These are phyloP conservation scores for Capsella rubella DNA, from an alignment of 441 rosid species.

Conservation along the genomic window DNA sequence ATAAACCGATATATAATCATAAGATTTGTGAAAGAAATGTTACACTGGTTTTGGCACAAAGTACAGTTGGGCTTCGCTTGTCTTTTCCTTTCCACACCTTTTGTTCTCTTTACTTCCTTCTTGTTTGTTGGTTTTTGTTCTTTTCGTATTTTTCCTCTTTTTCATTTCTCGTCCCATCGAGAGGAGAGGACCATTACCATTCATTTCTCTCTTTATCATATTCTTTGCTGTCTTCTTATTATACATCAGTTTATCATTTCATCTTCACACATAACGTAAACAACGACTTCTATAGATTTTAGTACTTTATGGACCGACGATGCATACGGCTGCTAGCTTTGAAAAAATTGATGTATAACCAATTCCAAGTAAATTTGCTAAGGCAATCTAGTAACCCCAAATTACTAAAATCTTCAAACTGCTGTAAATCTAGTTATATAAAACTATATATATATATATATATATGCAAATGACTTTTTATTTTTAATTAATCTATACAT, in stretches of 20 bases:
- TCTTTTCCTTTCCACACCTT: constrained; percentile 37
- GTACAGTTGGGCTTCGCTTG: constrained; percentile 41
- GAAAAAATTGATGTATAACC: not conserved
- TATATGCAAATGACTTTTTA: not conserved
- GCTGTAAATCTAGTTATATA: not conserved
- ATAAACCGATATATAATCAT: constrained; percentile 30
- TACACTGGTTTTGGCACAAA: constrained; percentile 35
- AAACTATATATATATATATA: too few relatives aligned
- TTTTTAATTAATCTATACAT: not conserved
- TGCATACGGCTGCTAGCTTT: not conserved
- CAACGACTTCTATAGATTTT: not conserved
- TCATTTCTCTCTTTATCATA: constrained; percentile 9
- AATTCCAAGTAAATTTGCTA: not conserved
- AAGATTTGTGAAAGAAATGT: constrained; percentile 45
- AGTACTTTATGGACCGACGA: not conserved
- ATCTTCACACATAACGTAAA: not conserved
- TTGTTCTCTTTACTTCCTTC: constrained; percentile 42
- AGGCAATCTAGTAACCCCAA: not conserved
- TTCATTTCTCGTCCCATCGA: not conserved
- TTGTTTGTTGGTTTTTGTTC: constrained; percentile 40
- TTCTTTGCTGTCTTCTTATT: not conserved
- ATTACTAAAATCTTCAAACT: not conserved
- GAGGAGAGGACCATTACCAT: constrained; percentile 29
- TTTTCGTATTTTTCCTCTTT: constrained; percentile 1
- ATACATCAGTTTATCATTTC: not conserved